phyloP scores from a whole-genome alignment of 73 alveolate genomes.

The Blepharisma japonicum region DNA sequence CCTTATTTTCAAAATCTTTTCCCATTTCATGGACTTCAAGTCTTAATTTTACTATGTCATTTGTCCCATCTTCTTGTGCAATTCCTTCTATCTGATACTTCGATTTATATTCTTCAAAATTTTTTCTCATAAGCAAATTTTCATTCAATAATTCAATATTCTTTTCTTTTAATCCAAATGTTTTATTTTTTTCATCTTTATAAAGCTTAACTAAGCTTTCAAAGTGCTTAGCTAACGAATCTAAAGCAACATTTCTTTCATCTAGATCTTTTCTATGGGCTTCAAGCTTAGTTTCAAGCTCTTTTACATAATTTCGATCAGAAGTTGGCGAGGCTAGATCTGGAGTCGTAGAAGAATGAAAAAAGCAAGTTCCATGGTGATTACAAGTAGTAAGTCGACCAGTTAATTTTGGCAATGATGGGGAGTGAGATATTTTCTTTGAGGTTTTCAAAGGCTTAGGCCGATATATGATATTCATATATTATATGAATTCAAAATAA shows the following conservation, averaged over 20 bases:
- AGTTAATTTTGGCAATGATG: no score
- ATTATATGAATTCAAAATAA: no score
- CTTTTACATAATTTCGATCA: neutral
- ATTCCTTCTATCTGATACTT: no score
- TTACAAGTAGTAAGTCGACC: no score
- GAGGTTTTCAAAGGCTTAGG: no score
- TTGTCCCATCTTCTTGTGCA: no score
- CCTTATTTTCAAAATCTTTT: no score
- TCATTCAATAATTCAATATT: constrained; percentile 1
- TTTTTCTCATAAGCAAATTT: neutral
- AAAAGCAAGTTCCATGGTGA: no score
- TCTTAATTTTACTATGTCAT: no score
- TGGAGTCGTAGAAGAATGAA: neutral
- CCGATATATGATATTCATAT: no score
- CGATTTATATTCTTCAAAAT: neutral
- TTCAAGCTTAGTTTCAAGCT: constrained; percentile 15
- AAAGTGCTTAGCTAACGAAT: neutral
- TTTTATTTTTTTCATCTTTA: constrained; percentile 26
- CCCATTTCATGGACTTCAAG: no score
- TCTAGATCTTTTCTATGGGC: constrained; percentile 21
- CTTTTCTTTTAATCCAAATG: neutral
- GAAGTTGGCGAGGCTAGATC: neutral
- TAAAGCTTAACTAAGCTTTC: neutral
- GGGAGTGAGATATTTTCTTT: no score
- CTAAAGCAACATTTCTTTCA: constrained; percentile 5